Percentiles rank a stretch among this genome's conserved stretches.
Evolutionary conservation across 192 early-diverging fungal genomes (phyloP).

Genomic region (Coemansia sp.): DNA sequence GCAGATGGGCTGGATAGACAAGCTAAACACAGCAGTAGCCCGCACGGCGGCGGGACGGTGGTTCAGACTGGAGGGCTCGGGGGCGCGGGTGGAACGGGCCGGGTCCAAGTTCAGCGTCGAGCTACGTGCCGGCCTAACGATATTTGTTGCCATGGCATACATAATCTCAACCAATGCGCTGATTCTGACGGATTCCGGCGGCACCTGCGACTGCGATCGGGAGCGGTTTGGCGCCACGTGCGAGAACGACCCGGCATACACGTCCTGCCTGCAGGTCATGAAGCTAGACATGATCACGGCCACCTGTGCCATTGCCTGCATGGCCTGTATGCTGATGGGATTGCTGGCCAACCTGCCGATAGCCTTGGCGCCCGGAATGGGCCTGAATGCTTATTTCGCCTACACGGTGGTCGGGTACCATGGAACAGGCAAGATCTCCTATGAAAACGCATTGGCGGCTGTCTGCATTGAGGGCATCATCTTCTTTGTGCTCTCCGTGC

Average conservation of each 20-base stretch:
- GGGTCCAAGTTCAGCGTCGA: constrained; percentile 67
- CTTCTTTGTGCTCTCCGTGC: constrained; percentile 70
- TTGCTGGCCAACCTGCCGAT: constrained; percentile 72
- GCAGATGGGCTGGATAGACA: constrained; percentile 49
- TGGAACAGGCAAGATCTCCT: constrained; percentile 72
- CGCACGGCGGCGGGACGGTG: constrained; percentile 57
- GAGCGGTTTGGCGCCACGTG: constrained; percentile 57
- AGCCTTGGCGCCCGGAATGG: constrained; percentile 81
- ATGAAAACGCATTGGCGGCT: constrained; percentile 66
- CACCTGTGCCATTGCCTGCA: constrained; percentile 64
- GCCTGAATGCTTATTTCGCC: constrained; percentile 79
- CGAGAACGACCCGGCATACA: constrained; percentile 59
- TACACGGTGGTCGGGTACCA: constrained; percentile 81
- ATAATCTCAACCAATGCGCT: constrained; percentile 72
- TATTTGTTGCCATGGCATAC: constrained; percentile 73
- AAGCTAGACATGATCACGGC: constrained; percentile 73
- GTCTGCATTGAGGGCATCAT: constrained; percentile 81
- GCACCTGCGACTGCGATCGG: constrained; percentile 70
- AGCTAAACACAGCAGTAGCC: constrained; percentile 59
- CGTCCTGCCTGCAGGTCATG: constrained; percentile 59
- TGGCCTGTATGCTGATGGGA: constrained; percentile 68
- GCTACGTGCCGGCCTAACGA: constrained; percentile 66
- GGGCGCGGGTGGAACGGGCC: constrained; percentile 55
- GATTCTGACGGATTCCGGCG: constrained; percentile 74
- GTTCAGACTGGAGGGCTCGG: constrained; percentile 64